Evolutionary conservation across 768 basidiomycete genomes (phyloP), one percentile per base, ranked within the genome.

Genomic region (Cytidiella melzeri): DNA sequence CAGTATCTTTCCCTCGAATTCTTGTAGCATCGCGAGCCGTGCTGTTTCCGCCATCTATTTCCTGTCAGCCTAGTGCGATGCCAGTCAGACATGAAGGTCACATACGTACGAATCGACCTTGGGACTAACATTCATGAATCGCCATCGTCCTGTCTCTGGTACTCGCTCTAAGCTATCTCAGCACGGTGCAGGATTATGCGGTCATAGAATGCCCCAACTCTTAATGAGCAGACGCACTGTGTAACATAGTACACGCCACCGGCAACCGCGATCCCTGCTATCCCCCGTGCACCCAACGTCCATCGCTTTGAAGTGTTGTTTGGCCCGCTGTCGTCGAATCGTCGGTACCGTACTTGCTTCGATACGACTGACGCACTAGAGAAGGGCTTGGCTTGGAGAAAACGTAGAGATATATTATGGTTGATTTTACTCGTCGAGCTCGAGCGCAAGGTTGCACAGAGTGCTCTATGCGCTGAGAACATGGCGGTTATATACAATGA

Each of bases 81-180:
- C n/a, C n/a, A n/a, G n/a, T n/a, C n/a, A n/a, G n/a, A n/a, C n/a
- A n/a, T n/a, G n/a, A n/a, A n/a, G n/a, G n/a, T n/a, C n/a, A 58
- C 73, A 48, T 52, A 83, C 81, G 59, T 68, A 61, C 6, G 75
- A 69, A 67, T 93, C 89, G 23, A 64, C 67, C 45, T 71, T 70
- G 0, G 74, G 74, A 37, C 75, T 75, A 3, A 84, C 74, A 60
- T 88, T 85, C 79, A 97, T 95, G 63, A 94, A 96, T 19, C 94
- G 68, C 78, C 84, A 85, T 48, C 94, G 70, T 0, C 92, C 91
- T 0, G 91, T 94, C 61, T 93, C 85, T 2, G 87, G 82, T 0
- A 92, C 87, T 60, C 79, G 75, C 62, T 97, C 93, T 23, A 94
- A 72, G 59, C 91, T 93, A 54, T 42, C 20, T 13, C 11, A 21